These are phyloP conservation scores for Meira miltonrushii DNA, from an alignment of 1,284 basidiomycete species.

Conservation along the genomic window DNA sequence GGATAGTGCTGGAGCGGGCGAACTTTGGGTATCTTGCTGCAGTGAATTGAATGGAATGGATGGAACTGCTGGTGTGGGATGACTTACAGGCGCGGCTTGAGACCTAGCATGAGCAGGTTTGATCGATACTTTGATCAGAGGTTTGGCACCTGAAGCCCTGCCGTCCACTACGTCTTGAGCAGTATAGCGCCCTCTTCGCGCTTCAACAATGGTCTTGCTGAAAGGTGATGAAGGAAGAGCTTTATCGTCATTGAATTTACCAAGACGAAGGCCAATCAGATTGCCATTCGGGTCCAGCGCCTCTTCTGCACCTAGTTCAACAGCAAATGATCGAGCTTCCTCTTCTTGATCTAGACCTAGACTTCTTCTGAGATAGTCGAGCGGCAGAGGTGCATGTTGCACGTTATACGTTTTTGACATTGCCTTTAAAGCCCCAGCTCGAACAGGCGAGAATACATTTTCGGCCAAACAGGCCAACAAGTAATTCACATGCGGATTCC, in stretches of 20 bases:
- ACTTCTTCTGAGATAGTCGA: constrained; percentile 21
- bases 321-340: constrained; percentile 37
- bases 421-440: constrained; percentile 57
- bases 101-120: background rate
- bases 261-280: background rate
- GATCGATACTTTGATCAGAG: constrained; percentile 8
- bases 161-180: constrained; percentile 77
- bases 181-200: constrained; percentile 62
- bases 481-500: constrained; percentile 53
- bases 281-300: constrained; percentile 14
- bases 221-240: constrained; percentile 51
- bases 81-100: too few relatives aligned
- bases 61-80: background rate
- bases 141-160: constrained; percentile 18
- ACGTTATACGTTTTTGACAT: constrained; percentile 56
- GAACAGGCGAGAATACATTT: constrained; percentile 57
- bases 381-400: constrained; percentile 44
- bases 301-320: constrained; percentile 52
- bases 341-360: constrained; percentile 35
- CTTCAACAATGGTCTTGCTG: constrained; percentile 64
- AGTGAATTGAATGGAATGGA: background rate
- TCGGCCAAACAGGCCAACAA: constrained; percentile 59
- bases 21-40: too few relatives aligned
- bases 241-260: background rate
- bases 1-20: too few relatives aligned